Evolutionary conservation across 805 yeast genomes (phyloP).

Genomic region (Candida incommunis): DNA sequence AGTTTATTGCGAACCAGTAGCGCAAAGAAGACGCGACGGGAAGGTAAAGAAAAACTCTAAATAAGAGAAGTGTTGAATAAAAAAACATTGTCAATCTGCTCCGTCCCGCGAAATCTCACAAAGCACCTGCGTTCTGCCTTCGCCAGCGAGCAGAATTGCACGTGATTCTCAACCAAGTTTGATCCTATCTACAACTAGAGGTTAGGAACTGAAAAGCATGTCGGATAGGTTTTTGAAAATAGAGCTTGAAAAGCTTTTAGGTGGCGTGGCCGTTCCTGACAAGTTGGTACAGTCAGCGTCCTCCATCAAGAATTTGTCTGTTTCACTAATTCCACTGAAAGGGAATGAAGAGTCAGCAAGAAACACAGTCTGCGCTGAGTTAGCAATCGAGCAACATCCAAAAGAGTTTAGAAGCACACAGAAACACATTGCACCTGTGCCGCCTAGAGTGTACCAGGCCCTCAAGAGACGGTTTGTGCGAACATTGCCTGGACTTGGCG

Average conservation of each 20-base stretch:
- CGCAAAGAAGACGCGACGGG: too few relatives aligned
- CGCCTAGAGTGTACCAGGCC: slow-evolving; percentile 10
- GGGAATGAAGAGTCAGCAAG: not conserved
- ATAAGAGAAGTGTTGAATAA: too few relatives aligned
- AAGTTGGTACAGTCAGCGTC: not conserved
- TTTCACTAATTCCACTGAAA: not conserved
- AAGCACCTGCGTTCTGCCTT: too few relatives aligned
- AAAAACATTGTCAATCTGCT: too few relatives aligned
- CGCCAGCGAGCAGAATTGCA: too few relatives aligned
- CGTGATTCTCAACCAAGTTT: too few relatives aligned
- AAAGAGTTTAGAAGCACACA: slow-evolving; percentile 6
- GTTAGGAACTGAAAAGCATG: too few relatives aligned
- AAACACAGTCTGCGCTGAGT: slow-evolving; percentile 10
- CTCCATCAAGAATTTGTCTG: not conserved
- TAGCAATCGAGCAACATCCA: slow-evolving; percentile 12
- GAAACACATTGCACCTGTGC: slow-evolving; percentile 9
- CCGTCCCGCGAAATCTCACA: too few relatives aligned
- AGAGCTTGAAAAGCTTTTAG: not conserved
- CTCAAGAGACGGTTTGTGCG: slow-evolving; percentile 6
- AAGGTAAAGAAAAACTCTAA: too few relatives aligned
- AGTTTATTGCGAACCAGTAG: too few relatives aligned
- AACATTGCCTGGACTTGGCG: not conserved
- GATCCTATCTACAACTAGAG: too few relatives aligned
- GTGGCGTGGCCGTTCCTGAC: not conserved
- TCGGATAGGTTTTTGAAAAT: not conserved